Conservation (phyloP, 2,329 filamentous ascomycete genomes). For the Cladobotryum mycophilum region DNA sequence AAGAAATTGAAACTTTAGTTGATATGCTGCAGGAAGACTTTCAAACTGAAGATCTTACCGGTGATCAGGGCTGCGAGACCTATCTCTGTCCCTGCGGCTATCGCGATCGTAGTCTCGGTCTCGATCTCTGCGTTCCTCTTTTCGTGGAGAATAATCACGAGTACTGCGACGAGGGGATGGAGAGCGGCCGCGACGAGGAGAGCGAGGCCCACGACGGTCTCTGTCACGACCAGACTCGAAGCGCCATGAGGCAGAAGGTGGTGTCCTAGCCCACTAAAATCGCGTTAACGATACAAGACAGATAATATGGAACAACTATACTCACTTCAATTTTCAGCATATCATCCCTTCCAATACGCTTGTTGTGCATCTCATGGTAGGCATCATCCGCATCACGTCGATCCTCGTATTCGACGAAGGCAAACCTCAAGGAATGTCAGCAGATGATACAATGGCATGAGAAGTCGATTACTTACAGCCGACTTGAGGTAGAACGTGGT, state of each 20-base stretch:
- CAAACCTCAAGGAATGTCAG: constrained; percentile 55
- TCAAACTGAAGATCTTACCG: constrained; percentile 34
- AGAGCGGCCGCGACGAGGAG: constrained; percentile 64
- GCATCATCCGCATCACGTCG: constrained; percentile 97
- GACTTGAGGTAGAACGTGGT: constrained; percentile 84
- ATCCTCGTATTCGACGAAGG: constrained; percentile 98
- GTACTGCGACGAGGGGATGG: constrained; percentile 71
- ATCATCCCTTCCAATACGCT: constrained; percentile 93
- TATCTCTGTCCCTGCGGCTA: constrained; percentile 68
- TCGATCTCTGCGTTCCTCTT: constrained; percentile 78
- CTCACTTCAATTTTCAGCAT: constrained; percentile 94
- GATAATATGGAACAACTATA: constrained; percentile 9
- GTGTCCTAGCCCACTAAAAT: constrained; percentile 91
- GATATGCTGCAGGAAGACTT: neutral
- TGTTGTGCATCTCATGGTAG: constrained; percentile 99
- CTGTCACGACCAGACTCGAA: constrained; percentile 88
- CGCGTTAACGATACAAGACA: neutral
- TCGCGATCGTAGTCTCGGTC: constrained; percentile 75
- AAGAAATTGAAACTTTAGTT: constrained; percentile 24
- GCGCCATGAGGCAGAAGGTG: constrained; percentile 95
- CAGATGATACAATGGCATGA: neutral
- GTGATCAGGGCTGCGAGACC: constrained; percentile 64
- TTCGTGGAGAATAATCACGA: constrained; percentile 78
- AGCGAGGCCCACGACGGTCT: constrained; percentile 48
- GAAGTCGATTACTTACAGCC: constrained; percentile 65